Evolutionary conservation across 768 basidiomycete species (phyloP).

Genomic region (Nevesoporus exiguus): DNA sequence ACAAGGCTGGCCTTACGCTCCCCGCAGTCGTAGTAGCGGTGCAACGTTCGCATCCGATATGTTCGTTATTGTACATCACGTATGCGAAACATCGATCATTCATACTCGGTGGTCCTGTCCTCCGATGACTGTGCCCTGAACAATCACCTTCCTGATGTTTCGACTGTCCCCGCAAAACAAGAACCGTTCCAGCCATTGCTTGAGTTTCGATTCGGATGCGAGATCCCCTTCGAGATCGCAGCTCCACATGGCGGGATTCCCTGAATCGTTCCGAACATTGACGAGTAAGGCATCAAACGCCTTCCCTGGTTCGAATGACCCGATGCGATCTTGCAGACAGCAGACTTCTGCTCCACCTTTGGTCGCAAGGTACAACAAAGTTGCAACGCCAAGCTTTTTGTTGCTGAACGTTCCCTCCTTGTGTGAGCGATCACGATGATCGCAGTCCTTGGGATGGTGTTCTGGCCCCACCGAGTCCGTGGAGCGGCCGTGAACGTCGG

Average conservation of each 20-base stretch:
- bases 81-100: constrained; percentile 3
- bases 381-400: constrained; percentile 66
- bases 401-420: constrained; percentile 40
- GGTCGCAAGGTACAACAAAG: constrained; percentile 88
- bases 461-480: neutral
- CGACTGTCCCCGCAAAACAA: constrained; percentile 85
- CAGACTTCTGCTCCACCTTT: constrained; percentile 88
- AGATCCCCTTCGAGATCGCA: constrained; percentile 35
- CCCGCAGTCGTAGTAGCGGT: neutral
- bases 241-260: constrained; percentile 58
- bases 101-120: constrained; percentile 45
- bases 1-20: neutral
- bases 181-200: constrained; percentile 71
- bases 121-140: constrained; percentile 76
- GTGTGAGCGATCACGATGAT: neutral
- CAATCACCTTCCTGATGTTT: constrained; percentile 79
- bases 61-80: constrained; percentile 4
- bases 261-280: constrained; percentile 47
- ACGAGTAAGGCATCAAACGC: constrained; percentile 88
- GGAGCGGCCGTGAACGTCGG: neutral
- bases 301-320: constrained; percentile 78
- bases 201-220: constrained; percentile 38
- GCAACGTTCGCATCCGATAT: neutral
- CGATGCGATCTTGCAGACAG: constrained; percentile 59
- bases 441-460: neutral